Conservation (phyloP, 495 filamentous ascomycete genomes). For the Aspergillus cavernicola region DNA sequence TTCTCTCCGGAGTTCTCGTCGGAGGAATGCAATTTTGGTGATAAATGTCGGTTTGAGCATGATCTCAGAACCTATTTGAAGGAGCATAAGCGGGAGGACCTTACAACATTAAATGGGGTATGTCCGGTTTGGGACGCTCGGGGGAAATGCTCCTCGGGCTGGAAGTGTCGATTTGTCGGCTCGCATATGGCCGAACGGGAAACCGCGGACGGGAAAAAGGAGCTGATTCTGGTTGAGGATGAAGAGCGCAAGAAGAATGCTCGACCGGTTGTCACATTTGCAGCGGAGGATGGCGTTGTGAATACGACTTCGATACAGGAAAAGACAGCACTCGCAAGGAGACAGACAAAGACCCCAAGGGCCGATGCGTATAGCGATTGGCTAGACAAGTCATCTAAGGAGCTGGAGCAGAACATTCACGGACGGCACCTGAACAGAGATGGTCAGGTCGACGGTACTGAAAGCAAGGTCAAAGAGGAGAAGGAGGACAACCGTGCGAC, state of each 20-base stretch:
- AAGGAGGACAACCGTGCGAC: constrained; percentile 68
- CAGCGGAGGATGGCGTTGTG: constrained; percentile 60
- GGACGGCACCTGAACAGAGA: constrained; percentile 20
- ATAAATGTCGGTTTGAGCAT: constrained; percentile 74
- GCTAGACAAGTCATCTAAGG: constrained; percentile 58
- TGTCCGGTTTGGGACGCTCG: constrained; percentile 77
- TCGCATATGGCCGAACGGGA: constrained; percentile 77
- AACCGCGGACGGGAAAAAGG: constrained; percentile 70
- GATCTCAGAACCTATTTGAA: constrained; percentile 80
- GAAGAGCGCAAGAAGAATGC: constrained; percentile 44
- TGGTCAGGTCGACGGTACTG: constrained; percentile 26
- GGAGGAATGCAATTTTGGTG: constrained; percentile 64
- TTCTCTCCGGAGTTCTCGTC: constrained; percentile 73
- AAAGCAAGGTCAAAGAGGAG: constrained; percentile 30
- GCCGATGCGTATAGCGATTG: constrained; percentile 73
- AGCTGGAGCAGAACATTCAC: constrained; percentile 48
- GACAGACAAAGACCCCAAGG: constrained; percentile 61
- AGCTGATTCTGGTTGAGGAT: constrained; percentile 67
- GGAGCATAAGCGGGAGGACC: constrained; percentile 74
- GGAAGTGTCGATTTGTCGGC: constrained; percentile 85
- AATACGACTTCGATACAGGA: constrained; percentile 64
- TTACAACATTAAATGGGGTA: constrained; percentile 65
- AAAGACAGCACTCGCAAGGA: constrained; percentile 68
- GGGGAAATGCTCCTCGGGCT: constrained; percentile 76
- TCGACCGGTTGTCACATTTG: constrained; percentile 26